Evolutionary conservation across 2,329 filamentous ascomycete genomes (phyloP), one percentile per base, ranked within the genome.

Genomic region (Intubia oerlemansii): DNA sequence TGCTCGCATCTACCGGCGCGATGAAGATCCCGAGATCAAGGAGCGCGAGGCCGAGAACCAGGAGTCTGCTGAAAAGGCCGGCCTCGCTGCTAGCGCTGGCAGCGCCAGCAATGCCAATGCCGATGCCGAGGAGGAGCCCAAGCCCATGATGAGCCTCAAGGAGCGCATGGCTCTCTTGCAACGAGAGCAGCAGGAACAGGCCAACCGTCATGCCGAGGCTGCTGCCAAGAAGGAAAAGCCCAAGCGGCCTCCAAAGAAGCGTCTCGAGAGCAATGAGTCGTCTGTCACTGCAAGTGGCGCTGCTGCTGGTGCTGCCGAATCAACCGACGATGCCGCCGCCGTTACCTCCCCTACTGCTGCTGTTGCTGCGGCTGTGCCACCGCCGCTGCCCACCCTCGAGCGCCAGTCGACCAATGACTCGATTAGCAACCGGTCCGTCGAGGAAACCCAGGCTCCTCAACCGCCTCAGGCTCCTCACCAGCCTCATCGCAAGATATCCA

Each of bases 101-200:
- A 15, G 22, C 14, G 25, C 19, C 9, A 29, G 25, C 9, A 28
- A 20, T 5, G 31, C 25, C 11, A 25, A 27, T 4, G 58, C 54
- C 14, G 29, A 23, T 10, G 62, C 58, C 24, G 80, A 88, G 31
- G 79, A 90, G 24, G 71, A 79, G 41, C 84, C 85, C 1, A 93
- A 95, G 51, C 81, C 84, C 15, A 78, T 81, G 32, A 78, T 81
- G 32, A 93, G 79, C 40, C 50, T 98, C 36, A 98, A 95, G 51
- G 88, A 98, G 48, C 68, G 88, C 36, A 93, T 98, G 52, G 88
- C 88, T 17, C 57, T 92, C 29, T 58, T 98, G 11, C 88, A 98
- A 48, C 85, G 79, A 46, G 82, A 95, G 48, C 88, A 98, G 50
- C 58, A 80, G 46, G 88, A 95, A 45, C 80, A 88, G 45, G 80